phyloP scores from a whole-genome alignment of 768 basidiomycete species.

The Mycena galericulata region DNA sequence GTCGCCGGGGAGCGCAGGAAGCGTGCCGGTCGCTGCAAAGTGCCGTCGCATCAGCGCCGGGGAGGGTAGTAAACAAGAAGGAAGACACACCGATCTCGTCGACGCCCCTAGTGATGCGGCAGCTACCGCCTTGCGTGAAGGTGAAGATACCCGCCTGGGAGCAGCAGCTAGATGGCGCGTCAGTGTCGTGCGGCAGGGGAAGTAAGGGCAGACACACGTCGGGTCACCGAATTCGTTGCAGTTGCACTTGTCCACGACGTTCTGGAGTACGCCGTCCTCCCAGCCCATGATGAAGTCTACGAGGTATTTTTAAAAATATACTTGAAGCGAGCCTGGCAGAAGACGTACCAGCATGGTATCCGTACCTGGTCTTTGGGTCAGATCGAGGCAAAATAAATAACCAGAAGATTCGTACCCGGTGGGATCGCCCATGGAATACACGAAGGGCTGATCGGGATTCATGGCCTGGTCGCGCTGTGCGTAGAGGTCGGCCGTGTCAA shows the following conservation, averaged over 20 bases:
- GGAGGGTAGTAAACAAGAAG: background rate
- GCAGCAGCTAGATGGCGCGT: conserved; percentile 51
- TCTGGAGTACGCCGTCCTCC: conserved; percentile 65
- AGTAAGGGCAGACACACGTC: conserved; percentile 13
- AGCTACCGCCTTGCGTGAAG: conserved; percentile 53
- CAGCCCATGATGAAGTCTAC: conserved; percentile 72
- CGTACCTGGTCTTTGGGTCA: conserved; percentile 64
- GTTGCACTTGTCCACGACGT: conserved; percentile 65
- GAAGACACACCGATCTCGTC: conserved; percentile 61
- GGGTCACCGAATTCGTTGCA: conserved; percentile 58
- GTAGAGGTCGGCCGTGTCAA: conserved; percentile 52
- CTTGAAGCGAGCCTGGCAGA: background rate
- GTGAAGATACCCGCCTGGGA: conserved; percentile 58
- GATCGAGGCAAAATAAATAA: too few relatives aligned
- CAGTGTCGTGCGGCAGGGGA: conserved; percentile 33
- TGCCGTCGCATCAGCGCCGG: conserved; percentile 1
- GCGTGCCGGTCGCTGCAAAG: conserved; percentile 57
- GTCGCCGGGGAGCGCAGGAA: conserved; percentile 63
- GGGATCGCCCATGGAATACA: conserved; percentile 66
- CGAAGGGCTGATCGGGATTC: conserved; percentile 64
- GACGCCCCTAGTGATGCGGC: conserved; percentile 59
- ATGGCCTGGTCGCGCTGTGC: conserved; percentile 53
- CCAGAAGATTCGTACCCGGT: conserved; percentile 56
- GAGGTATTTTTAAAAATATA: background rate
- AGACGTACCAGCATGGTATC: conserved; percentile 64